Base-by-base conservation (phyloP, 768 basidiomycete species). In the Nidularia pulvinata region DNA sequence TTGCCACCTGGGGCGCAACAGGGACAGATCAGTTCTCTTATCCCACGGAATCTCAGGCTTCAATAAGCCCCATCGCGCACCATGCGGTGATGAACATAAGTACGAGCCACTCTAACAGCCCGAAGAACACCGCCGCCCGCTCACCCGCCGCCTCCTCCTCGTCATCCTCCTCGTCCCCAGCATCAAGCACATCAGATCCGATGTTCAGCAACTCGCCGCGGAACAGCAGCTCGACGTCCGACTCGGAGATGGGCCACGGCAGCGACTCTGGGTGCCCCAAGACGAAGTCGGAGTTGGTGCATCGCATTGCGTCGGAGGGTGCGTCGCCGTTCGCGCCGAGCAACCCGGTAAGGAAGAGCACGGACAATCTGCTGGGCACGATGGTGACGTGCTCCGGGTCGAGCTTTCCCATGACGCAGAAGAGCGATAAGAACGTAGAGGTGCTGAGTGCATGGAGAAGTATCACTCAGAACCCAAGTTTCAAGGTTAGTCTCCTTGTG, bases 391-490 rank as follows among this genome's bases (percentile, higher is more conserved):
- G 90, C 65, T 74, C 81, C 52, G 85, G 84, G 7, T 78, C 85
- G n/a, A 79, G 72, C 5, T 84, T 92, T 63, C 89, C 89, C 5
- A 80, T 73, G 69, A 89, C 86, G 13, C 68, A 78, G 57, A 80
- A 85, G 70, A 89, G 78, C 62, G 86, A 88, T 46, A 75, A 83
- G 54, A 92, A 93, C 57, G 70, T 93, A 10, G 88, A 91, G 66
- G 86, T 93, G 19, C 75, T 91, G 43, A 82, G 83, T 54, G 91
- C 91, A 10, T 93, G 90, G 91, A 72, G 83, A 59, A 86, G 74
- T 60, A 89, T 94, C 60, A 87, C 84, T 19, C 82, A 82, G 33
- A 81, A 86, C 63, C 91, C 89, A 2, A 76, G 82, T 61, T 93
- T 88, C 68, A 89, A 88, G 79, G 89, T 91, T 72, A 33, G 51